Evolutionary conservation across 2,329 filamentous ascomycete species (phyloP), one percentile per base, ranked within the genome.

Genomic region (Trichoderma sp.): DNA sequence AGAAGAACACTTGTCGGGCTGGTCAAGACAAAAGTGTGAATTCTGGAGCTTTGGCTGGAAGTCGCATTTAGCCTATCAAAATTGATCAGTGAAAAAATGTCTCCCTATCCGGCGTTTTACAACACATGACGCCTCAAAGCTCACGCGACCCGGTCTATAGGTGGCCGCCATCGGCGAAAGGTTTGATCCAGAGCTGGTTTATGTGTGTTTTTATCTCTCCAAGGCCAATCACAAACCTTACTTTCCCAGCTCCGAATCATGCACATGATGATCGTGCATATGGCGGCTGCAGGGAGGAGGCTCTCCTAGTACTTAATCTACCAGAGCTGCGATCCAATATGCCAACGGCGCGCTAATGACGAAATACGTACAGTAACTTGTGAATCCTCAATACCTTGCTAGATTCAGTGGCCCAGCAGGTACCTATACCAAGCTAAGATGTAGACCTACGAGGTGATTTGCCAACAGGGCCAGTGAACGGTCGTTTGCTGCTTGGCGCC

Each of bases 241-340:
- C 31, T 33, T 58, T 33, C 31, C 21, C 55, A n/a, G 7, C 19
- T n/a, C 21, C 11, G 3, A 33, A 68, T 55, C 65, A 60, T 63
- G 58, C 27, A 37, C 49, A 63, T 27, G 31, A 52, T 55, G 40
- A 52, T 59, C 64, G 55, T 59, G 55, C 64, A 67, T 59, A 66
- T 58, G 29, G 55, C 21, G 5, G 64, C 40, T 59, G 55, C 64
- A 67, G 31, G 64, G 64, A 35, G 53, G 27, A 47, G 33, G 33
- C 29, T 43, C 59, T 63, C 11, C 16, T 52, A 24, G 11, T 24
- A 62, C n/a, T 43, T 43, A 43, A 43, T 43, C 19, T 43, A 21
- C 52, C 52, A 31, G 62, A 24, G 6, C 21, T 21, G 40, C 53
- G 53, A 66, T 47, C 53, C 56, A 47, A 29, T 24, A 11, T 61